Percentiles rank a stretch among this genome's conserved stretches.
Evolutionary conservation across 352 stramenopile genomes (phyloP).

Genomic region (Phytopythium boreale): DNA sequence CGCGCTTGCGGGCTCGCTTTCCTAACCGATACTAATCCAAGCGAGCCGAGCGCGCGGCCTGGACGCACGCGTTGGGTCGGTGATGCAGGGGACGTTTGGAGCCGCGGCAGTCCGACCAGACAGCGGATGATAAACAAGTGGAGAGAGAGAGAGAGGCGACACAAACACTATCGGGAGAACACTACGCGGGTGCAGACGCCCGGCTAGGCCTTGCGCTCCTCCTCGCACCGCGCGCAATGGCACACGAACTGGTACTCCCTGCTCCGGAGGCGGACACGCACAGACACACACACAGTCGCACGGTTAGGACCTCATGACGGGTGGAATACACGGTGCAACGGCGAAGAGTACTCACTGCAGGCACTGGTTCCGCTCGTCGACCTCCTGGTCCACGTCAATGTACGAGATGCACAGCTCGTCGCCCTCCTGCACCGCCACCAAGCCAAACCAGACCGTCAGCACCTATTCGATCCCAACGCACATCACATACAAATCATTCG

Average conservation of each 20-base stretch:
- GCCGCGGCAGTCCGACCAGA: too few species aligned
- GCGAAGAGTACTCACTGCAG: conserved; percentile 42
- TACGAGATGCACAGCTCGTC: conserved; percentile 96
- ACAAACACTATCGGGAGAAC: background rate
- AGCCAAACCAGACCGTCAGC: background rate
- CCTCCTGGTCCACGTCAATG: conserved; percentile 86
- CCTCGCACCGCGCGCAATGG: conserved; percentile 58
- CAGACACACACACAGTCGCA: background rate
- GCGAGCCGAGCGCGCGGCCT: background rate
- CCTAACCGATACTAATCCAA: conserved; percentile 8
- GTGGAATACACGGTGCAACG: background rate
- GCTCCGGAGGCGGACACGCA: conserved; percentile 12
- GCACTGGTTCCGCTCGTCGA: conserved; percentile 75
- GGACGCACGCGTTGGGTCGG: too few species aligned
- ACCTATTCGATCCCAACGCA: background rate
- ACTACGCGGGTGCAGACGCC: too few species aligned
- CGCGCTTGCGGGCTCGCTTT: background rate
- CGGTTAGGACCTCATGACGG: background rate
- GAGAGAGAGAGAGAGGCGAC: background rate
- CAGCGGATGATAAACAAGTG: background rate
- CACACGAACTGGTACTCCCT: conserved; percentile 84
- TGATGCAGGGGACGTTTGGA: too few species aligned
- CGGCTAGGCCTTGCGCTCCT: conserved; percentile 42
- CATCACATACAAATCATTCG: background rate
- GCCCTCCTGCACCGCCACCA: conserved; percentile 37